Evolutionary conservation across 2,329 filamentous ascomycete species (phyloP), one percentile per base, ranked within the genome.

Genomic region (Xenosphaeropsis pyriputrescens): DNA sequence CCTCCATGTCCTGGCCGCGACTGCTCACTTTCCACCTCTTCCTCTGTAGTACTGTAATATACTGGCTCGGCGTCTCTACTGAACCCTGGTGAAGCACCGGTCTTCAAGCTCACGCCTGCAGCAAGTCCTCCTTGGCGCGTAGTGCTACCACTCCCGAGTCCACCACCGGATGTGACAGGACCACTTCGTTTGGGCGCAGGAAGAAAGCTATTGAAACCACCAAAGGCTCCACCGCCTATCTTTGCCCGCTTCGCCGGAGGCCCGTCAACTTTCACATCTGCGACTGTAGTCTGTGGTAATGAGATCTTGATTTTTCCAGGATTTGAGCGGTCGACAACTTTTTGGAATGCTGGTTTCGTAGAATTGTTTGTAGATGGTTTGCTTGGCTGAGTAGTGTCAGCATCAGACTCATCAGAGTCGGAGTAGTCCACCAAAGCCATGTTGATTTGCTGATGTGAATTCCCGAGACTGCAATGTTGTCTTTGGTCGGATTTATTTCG

Each of bases 181-280:
- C 42, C 48, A 33, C 61, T 48, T 41, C 67, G 65, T 53, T 94
- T 96, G 4, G 89, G 88, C 18, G 88, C 68, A 2, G 89, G 89
- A 15, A 96, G 68, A 47, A 94, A 75, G 2, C 85, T 78, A 55
- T 89, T 91, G 63, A 95, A 91, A 2, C 79, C 82, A 37, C 81
- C 71, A 50, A 93, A 88, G 4, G 71, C 68, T 18, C 77, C 75
- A 3, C 70, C 45, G 16, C 66, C 69, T 2, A 72, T 72, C 36
- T 75, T 75, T 14, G 72, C 67, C 42, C 79, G 77, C 55, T 94
- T 94, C 1, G 79, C 67, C 0, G 82, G 79, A 0, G 79, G 79
- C 18, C 65, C 65, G 18, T 68, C 65, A 39, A 55, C 58, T 17
- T 45, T 56, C 45, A 3, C 49, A 16, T 60, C 55, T 35, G 60